Conservation (phyloP, 345 rosid species). For the Corchorus olitorius region DNA sequence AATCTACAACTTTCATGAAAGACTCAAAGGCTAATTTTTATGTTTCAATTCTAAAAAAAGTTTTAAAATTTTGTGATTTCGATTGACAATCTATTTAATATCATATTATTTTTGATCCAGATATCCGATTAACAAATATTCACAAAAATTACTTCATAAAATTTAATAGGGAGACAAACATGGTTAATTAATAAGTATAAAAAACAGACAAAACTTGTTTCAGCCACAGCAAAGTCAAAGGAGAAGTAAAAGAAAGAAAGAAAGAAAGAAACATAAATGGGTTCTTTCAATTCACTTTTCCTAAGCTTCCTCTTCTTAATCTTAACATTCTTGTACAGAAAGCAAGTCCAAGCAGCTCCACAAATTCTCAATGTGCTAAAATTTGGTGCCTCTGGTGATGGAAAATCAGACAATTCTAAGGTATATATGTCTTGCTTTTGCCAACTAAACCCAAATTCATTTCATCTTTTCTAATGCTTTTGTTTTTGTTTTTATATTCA, state of each 20-base stretch:
- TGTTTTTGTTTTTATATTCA: background rate
- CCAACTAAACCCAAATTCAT: too few relatives aligned
- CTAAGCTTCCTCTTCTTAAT: background rate
- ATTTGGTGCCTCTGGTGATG: constrained; percentile 26
- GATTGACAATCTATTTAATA: too few relatives aligned
- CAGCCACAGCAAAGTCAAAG: background rate
- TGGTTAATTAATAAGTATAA: background rate
- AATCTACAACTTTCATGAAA: too few relatives aligned
- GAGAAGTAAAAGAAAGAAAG: background rate
- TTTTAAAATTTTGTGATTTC: too few relatives aligned
- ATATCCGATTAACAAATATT: too few relatives aligned
- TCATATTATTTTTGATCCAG: too few relatives aligned
- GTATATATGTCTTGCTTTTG: background rate
- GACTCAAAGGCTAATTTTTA: too few relatives aligned
- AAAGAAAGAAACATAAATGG: background rate
- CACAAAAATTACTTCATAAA: too few relatives aligned
- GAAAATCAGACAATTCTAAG: constrained; percentile 20
- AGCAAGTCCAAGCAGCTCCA: background rate
- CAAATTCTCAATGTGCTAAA: constrained; percentile 13
- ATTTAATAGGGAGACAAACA: too few relatives aligned
- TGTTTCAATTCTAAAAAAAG: too few relatives aligned
- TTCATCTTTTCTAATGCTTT: background rate
- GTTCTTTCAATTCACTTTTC: background rate
- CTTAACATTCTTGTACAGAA: background rate
- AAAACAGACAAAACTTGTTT: background rate